Conservation (phyloP, 768 basidiomycete species). For the Daedaleopsis nitida region DNA sequence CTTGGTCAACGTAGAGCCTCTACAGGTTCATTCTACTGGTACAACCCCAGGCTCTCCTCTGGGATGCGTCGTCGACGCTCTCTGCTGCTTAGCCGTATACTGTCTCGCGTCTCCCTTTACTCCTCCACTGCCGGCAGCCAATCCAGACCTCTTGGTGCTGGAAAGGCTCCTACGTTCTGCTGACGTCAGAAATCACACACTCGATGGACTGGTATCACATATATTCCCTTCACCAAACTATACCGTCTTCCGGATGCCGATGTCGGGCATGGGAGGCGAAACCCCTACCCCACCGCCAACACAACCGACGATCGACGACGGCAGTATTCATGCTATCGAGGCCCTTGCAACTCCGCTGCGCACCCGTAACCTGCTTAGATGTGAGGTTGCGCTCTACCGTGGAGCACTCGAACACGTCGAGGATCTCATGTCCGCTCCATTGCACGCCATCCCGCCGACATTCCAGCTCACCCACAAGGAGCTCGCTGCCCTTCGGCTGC, state of each 20-base stretch:
- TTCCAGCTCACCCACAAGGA: conserved; percentile 23
- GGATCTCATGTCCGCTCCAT: conserved; percentile 25
- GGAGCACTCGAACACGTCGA: conserved; percentile 53
- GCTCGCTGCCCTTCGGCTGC: conserved; percentile 37
- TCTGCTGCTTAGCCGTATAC: conserved; percentile 17
- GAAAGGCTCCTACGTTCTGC: conserved; percentile 6
- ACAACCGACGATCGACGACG: neutral
- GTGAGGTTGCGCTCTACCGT: conserved; percentile 56
- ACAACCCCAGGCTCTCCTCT: conserved; percentile 1
- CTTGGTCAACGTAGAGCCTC: conserved; percentile 22
- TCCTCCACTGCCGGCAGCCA: neutral
- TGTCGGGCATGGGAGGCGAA: conserved; percentile 2
- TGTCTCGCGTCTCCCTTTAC: conserved; percentile 13
- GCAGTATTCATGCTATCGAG: conserved; percentile 27
- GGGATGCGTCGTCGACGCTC: conserved; percentile 10
- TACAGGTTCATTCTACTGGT: conserved; percentile 7
- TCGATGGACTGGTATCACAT: conserved; percentile 15
- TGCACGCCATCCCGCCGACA: conserved; percentile 7
- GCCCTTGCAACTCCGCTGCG: conserved; percentile 34
- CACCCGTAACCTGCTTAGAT: conserved; percentile 36
- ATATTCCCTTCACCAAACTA: conserved; percentile 14
- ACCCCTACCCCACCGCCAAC: conserved; percentile 15
- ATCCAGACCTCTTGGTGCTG: conserved; percentile 2
- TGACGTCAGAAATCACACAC: conserved; percentile 12
- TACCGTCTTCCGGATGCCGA: conserved; percentile 10